Base-by-base conservation (phyloP, 2,329 filamentous ascomycete genomes). In the Colletotrichum sp. region DNA sequence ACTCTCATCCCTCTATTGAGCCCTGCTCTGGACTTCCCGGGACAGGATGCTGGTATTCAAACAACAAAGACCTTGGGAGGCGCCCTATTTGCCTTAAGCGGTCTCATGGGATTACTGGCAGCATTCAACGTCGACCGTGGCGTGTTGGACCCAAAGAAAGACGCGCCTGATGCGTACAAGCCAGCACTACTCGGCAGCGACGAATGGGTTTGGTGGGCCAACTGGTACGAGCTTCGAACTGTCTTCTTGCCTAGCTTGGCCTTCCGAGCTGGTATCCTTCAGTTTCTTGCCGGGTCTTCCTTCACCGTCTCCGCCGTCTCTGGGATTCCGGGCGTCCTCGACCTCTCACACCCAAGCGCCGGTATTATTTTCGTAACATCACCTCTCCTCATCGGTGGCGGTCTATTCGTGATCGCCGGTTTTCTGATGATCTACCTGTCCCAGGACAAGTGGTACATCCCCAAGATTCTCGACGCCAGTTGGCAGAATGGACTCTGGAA, bases 401-500 rank as follows among this genome's bases (percentile, higher is more conserved):
- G 70, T 26, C 59, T 76, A 2, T 76, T 76, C 21, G 74, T 76
- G 10, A 21, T 74, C 21, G 70, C 70, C 28, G 74, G 64, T 21
- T 12, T 76, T 4, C 16, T 76, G 15, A 69, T 69, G 57, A 69
- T 74, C 9, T 74, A 69, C 21, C 6, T 76, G 64, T 69, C 74
- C 9, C 74, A 76, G 24, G 60, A 76, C 49, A 74, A 69, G 44
- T 74, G 74, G 70, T 76, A 74, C 34, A 12, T 52, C 13, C 74
- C 74, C 3, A 63, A 69, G 16, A 1, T 65, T 12, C n/a, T 76
- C 28, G 74, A 76, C 18, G 74, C 74, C 2, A 76, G 74, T 12
- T 76, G 74, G 74, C 74, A 74, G 5, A 76, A 76, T 32, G 74
- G 74, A 13, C 55, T 76, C 34, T 76, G 74, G 74, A 76, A 76